Evolutionary conservation across 441 rosid species (phyloP).

Genomic region (Lepidium campestre): DNA sequence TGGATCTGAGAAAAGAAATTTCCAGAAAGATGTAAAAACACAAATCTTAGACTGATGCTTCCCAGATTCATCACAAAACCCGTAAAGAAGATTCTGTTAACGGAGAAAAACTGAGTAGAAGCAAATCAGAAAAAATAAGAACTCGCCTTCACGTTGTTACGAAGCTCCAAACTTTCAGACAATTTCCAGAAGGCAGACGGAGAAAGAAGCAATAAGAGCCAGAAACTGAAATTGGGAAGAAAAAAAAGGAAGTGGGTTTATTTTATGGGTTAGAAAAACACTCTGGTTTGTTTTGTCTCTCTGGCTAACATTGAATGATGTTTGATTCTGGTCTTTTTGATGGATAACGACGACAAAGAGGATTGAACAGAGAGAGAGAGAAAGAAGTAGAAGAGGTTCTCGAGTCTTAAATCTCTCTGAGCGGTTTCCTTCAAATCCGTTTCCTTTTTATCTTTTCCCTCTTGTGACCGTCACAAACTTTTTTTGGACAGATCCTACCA

Average conservation of each 20-base stretch:
- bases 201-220: background rate
- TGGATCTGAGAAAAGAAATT: constrained; percentile 17
- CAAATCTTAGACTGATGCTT: constrained; percentile 18
- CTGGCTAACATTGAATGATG: constrained; percentile 8
- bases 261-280: background rate
- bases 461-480: constrained; percentile 28
- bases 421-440: constrained; percentile 26
- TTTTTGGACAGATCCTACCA: constrained; percentile 30
- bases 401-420: constrained; percentile 11
- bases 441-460: constrained; percentile 27
- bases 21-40: constrained; percentile 15
- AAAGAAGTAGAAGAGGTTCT: background rate
- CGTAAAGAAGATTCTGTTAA: background rate
- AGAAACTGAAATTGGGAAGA: background rate
- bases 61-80: constrained; percentile 11
- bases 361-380: background rate
- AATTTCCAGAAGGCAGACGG: background rate
- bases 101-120: background rate
- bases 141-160: background rate
- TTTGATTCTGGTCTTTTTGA: constrained; percentile 1
- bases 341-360: constrained; percentile 19
- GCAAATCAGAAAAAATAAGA: background rate
- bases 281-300: background rate
- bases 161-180: constrained; percentile 13
- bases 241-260: background rate